Percentiles rank a stretch among this genome's conserved stretches.
Evolutionary conservation across 116 monocot genomes (phyloP).

Genomic region (Cymodocea nodosa): DNA sequence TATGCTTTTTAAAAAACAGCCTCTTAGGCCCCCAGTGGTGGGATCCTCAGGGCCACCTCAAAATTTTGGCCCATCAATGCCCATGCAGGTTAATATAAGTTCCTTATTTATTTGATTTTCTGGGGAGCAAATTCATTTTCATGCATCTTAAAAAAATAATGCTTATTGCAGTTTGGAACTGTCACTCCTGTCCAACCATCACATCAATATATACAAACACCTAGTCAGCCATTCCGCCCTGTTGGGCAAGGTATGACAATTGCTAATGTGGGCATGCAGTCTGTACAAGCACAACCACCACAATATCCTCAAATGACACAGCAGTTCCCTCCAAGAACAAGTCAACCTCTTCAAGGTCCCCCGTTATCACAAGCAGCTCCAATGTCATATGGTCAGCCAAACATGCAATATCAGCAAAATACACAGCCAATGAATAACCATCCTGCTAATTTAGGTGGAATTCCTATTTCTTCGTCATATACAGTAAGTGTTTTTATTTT

Average conservation of each 20-base stretch:
- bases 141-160: not conserved
- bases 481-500: conserved; percentile 26
- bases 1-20: conserved; percentile 17
- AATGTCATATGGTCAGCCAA: conserved; percentile 49
- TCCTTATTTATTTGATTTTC: too few relatives aligned
- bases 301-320: conserved; percentile 37
- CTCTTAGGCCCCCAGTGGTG: conserved; percentile 35
- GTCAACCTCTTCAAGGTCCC: conserved; percentile 31
- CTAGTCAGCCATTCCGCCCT: conserved; percentile 46
- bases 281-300: conserved; percentile 29
- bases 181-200: conserved; percentile 44
- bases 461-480: conserved; percentile 46
- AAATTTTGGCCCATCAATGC: conserved; percentile 28
- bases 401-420: conserved; percentile 42
- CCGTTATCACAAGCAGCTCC: conserved; percentile 42
- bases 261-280: conserved; percentile 35
- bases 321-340: conserved; percentile 33
- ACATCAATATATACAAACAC: conserved; percentile 46
- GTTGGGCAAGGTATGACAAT: conserved; percentile 34
- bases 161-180: conserved; percentile 59
- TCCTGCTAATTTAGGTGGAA: conserved; percentile 33
- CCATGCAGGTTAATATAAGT: conserved; percentile 36
- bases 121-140: too few relatives aligned
- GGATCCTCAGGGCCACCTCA: conserved; percentile 43
- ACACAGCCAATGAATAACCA: conserved; percentile 27